Evolutionary conservation across 108 stramenopile species (phyloP).

Genomic region (Fistulifera pelliculosa): DNA sequence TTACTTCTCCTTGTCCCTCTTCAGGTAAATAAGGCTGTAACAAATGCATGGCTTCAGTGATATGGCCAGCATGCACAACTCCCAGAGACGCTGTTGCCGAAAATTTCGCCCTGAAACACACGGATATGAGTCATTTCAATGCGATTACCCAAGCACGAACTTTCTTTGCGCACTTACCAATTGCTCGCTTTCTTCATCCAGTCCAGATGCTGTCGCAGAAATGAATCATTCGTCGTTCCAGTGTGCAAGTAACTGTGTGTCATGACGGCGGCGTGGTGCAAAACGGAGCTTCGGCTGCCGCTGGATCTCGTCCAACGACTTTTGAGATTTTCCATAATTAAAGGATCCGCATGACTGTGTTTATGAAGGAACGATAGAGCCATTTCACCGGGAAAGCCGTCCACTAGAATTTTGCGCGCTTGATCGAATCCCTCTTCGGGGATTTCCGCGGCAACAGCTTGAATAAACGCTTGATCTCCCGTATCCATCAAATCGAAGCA

Average conservation of each 20-base stretch:
- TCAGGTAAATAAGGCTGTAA: conserved; percentile 96
- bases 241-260: conserved; percentile 89
- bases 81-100: conserved; percentile 95
- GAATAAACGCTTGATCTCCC: conserved; percentile 91
- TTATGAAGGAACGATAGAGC: conserved; percentile 86
- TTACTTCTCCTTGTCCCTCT: conserved; percentile 45
- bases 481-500: conserved; percentile 92
- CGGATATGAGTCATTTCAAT: conserved; percentile 4
- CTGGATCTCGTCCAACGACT: conserved; percentile 70
- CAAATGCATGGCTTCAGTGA: conserved; percentile 91
- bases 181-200: conserved; percentile 99
- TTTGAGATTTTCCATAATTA: conserved; percentile 87
- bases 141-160: conserved; percentile 2
- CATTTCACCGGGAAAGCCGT: conserved; percentile 81
- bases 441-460: conserved; percentile 40
- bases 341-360: conserved; percentile 66
- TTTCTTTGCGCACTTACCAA: conserved; percentile 69
- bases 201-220: conserved; percentile 94
- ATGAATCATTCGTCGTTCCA: conserved; percentile 94
- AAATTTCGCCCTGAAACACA: conserved; percentile 88
- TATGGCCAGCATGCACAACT: conserved; percentile 95
- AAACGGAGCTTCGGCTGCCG: conserved; percentile 69
- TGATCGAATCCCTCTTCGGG: not conserved
- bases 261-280: conserved; percentile 93
- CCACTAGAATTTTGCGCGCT: conserved; percentile 51